These are phyloP conservation scores for Endothia cerciana DNA, from an alignment of 2,329 filamentous ascomycete species.

Conservation along the genomic window DNA sequence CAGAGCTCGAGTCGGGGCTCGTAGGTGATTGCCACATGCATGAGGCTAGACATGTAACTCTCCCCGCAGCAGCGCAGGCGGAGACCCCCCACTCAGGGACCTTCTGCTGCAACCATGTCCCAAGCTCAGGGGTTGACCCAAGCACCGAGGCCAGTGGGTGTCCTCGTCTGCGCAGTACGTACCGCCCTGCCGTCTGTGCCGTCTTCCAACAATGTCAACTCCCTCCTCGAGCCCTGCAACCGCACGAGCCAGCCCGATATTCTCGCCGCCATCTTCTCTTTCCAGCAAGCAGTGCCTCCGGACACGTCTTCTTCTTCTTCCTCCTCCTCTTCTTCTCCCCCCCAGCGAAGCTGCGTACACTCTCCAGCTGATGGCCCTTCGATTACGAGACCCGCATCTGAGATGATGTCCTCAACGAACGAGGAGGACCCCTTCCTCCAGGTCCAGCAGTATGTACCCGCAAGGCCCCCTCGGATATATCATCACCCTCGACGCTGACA, in stretches of 20 bases:
- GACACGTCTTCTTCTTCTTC: neutral
- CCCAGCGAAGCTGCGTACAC: neutral
- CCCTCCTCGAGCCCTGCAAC: neutral
- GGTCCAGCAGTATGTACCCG: slow-evolving; percentile 62
- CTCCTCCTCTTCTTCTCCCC: neutral
- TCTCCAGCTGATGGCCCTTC: slow-evolving; percentile 23
- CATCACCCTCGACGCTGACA: neutral
- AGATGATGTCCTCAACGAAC: slow-evolving; percentile 70
- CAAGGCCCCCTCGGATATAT: neutral
- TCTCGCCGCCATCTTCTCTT: slow-evolving; percentile 1
- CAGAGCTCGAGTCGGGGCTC: slow-evolving; percentile 10
- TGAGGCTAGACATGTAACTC: slow-evolving; percentile 24
- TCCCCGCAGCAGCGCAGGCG: neutral
- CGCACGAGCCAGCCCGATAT: neutral
- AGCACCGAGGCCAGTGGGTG: slow-evolving; percentile 13
- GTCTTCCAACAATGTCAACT: neutral
- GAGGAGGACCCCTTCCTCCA: slow-evolving; percentile 74
- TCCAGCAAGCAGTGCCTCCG: neutral
- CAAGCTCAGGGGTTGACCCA: slow-evolving; percentile 21
- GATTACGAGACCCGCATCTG: slow-evolving; percentile 32
- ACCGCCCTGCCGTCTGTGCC: neutral
- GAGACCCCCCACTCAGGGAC: slow-evolving; percentile 13
- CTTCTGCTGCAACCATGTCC: slow-evolving; percentile 6
- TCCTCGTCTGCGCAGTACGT: slow-evolving; percentile 1
- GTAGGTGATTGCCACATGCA: slow-evolving; percentile 19